phyloP scores from a whole-genome alignment of 208 protist species.

The Trypanosoma scelopori region DNA sequence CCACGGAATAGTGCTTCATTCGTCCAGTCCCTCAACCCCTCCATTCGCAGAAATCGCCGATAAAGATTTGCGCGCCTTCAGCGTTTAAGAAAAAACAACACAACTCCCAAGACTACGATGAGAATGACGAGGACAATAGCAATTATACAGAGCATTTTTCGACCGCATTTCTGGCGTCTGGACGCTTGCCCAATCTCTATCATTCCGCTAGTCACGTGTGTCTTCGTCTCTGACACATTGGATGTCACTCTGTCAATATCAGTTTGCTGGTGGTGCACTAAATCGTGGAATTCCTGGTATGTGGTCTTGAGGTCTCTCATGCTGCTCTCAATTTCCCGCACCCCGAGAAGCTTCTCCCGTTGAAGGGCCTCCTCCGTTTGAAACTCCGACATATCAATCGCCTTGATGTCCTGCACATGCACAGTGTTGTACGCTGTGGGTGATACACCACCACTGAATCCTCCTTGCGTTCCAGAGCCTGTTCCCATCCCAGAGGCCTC shows the following conservation, averaged over 20 bases:
- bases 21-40: not conserved
- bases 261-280: conserved; percentile 71
- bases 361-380: conserved; percentile 75
- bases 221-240: conserved; percentile 55
- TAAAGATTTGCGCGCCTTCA: conserved; percentile 10
- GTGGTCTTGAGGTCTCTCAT: conserved; percentile 71
- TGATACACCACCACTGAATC: not conserved
- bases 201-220: conserved; percentile 59
- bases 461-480: no score
- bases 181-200: conserved; percentile 60
- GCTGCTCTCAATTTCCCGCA: conserved; percentile 70
- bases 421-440: conserved; percentile 5
- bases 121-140: conserved; percentile 55
- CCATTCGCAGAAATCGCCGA: not conserved
- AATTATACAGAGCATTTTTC: conserved; percentile 67
- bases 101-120: conserved; percentile 53
- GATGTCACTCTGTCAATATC: conserved; percentile 48
- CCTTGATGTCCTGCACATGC: conserved; percentile 43
- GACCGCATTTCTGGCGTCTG: conserved; percentile 44
- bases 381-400: conserved; percentile 57
- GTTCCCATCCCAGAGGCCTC: not conserved
- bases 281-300: conserved; percentile 74
- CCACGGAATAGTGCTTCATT: not conserved
- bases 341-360: conserved; percentile 64
- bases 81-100: conserved; percentile 32